Base-by-base conservation (phyloP, 2,329 filamentous ascomycete genomes). In the Helotiales sp. region DNA sequence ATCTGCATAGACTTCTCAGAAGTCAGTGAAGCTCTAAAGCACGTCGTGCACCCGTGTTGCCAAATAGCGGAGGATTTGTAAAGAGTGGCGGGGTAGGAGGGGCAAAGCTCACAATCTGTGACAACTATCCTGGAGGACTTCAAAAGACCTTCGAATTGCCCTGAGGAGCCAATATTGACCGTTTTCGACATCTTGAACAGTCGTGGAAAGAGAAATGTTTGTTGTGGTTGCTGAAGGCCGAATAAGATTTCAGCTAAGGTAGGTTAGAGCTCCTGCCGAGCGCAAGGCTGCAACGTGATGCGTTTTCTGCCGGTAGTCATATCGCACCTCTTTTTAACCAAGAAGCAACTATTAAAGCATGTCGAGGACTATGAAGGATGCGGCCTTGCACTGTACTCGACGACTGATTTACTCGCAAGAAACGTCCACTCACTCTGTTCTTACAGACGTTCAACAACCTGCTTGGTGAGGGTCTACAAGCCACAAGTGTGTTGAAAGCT, bases 51-150 rank as follows among this genome's bases (percentile, higher is more conserved):
- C 36, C 31, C 12, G 13, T 22, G 30, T 22, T n/a, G 17, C 24
- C n/a, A 54, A 46, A 52, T 12, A n/a, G 27, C 36, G 34, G 19
- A 51, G 24, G 15, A 38, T 38, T 53, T 61, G 51, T 46, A 51
- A 52, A 44, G 52, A 31, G 54, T 53, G 38, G 60, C 51, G 66
- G 66, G 61, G 67, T 69, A 67, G 66, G 69, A 61, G 71, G 67
- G 69, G 58, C 24, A 55, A n/a, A 60, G 80, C 90, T 82, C 79
- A 96, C 92, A 97, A 76, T 96, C 90, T 69, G 88, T 87, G 54
- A 98, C 87, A 40, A 98, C 90, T 59, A 96, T 84, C 64, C 83
- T 85, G 31, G 90, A 92, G 55, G 82, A 85, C 61, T 82, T 82
- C 61, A 96, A 80, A 60, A 95, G 75, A 30, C 77, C 75, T 67